Percentiles rank a stretch among this genome's conserved stretches.
Conservation (phyloP, 306 rosid species). For the Acacia acuminata region DNA sequence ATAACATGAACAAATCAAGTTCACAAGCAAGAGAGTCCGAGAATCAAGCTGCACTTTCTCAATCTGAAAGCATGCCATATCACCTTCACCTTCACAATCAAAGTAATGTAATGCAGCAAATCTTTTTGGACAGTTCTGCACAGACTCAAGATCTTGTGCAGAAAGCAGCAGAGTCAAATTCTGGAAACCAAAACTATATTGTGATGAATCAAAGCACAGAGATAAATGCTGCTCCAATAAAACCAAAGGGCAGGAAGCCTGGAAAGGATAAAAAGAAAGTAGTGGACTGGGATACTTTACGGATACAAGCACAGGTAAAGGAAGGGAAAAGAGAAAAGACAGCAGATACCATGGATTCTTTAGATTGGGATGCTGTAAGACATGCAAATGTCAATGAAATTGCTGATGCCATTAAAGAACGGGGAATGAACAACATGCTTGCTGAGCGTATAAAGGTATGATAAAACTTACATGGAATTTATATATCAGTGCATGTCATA, state of each 20-base stretch:
- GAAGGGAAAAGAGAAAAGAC: constrained; percentile 68
- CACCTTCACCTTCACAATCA: constrained; percentile 37
- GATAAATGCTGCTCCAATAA: constrained; percentile 47
- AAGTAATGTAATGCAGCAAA: constrained; percentile 29
- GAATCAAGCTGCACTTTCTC: constrained; percentile 35
- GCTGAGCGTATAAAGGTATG: constrained; percentile 87
- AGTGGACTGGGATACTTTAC: constrained; percentile 76
- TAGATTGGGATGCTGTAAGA: constrained; percentile 98
- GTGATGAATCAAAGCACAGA: constrained; percentile 45
- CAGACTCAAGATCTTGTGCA: constrained; percentile 38
- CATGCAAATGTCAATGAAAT: constrained; percentile 75
- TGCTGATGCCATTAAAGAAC: constrained; percentile 77
- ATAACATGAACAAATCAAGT: constrained; percentile 45
- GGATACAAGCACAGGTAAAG: constrained; percentile 56
- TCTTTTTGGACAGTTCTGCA: constrained; percentile 30
- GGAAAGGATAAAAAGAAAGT: constrained; percentile 53
- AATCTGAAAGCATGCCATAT: constrained; percentile 41
- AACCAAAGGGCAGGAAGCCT: constrained; percentile 44
- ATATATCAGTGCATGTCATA: constrained; percentile 16
- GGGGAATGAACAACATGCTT: constrained; percentile 96
- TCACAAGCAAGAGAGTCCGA: constrained; percentile 52
- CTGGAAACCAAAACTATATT: constrained; percentile 38
- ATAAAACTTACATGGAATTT: constrained; percentile 11
- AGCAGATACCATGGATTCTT: constrained; percentile 73
- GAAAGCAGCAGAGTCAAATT: constrained; percentile 40